These are phyloP conservation scores for Aspergillus spinulosporus DNA, from an alignment of 2,329 filamentous ascomycete species.

Conservation along the genomic window DNA sequence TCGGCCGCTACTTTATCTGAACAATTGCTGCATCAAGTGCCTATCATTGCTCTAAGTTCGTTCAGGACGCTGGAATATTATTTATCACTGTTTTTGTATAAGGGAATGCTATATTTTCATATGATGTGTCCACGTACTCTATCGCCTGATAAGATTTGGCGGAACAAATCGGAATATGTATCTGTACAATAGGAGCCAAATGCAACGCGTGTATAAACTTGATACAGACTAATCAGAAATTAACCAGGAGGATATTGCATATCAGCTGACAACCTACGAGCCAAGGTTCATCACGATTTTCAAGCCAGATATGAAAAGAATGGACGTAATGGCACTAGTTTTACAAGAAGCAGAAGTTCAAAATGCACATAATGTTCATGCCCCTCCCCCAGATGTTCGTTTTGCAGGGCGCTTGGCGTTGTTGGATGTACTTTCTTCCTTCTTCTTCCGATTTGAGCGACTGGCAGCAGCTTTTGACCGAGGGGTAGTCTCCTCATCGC, in stretches of 20 bases:
- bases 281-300: slow-evolving; percentile 19
- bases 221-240: neutral
- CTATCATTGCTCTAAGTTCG: no score
- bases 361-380: slow-evolving; percentile 15
- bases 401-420: slow-evolving; percentile 33
- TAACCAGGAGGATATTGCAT: neutral
- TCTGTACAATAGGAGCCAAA: no score
- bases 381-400: slow-evolving; percentile 30
- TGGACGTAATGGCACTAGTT: slow-evolving; percentile 6
- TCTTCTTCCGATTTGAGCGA: slow-evolving; percentile 40
- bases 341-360: slow-evolving; percentile 14
- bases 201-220: no score
- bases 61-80: no score
- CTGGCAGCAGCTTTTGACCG: slow-evolving; percentile 49
- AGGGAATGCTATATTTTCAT: no score
- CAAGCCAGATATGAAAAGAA: slow-evolving; percentile 1
- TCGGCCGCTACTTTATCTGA: no score
- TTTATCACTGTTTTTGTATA: no score
- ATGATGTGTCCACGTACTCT: no score
- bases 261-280: neutral
- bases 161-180: no score
- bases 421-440: slow-evolving; percentile 40
- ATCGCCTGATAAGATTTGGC: no score
- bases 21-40: no score
- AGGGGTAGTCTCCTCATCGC: slow-evolving; percentile 50